phyloP scores from a whole-genome alignment of 192 early-diverging fungal species.

The Umbelopsis vinacea region DNA sequence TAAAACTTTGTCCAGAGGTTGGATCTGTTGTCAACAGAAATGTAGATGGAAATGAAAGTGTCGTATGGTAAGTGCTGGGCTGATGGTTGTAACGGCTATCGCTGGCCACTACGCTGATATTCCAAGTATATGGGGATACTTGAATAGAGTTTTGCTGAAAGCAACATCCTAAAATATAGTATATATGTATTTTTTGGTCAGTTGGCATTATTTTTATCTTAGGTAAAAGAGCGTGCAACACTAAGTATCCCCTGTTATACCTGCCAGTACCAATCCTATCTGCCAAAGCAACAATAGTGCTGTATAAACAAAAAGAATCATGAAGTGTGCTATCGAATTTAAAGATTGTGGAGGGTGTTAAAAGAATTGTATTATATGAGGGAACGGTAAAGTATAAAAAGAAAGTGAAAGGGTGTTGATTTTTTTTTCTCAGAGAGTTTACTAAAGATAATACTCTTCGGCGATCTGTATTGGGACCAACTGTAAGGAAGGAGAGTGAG shows the following conservation, averaged over 20 bases:
- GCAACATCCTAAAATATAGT: neutral
- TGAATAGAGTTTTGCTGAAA: neutral
- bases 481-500: neutral
- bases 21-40: neutral
- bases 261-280: neutral
- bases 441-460: neutral
- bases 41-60: neutral
- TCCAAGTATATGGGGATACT: neutral
- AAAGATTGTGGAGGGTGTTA: neutral
- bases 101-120: neutral
- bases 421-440: neutral
- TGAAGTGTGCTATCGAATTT: neutral
- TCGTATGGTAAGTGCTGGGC: neutral
- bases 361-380: neutral
- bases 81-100: neutral
- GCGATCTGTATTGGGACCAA: neutral
- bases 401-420: neutral
- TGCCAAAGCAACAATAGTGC: neutral
- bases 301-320: neutral
- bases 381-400: neutral
- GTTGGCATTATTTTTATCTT: neutral
- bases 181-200: neutral
- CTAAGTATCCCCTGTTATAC: neutral
- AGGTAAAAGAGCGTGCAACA: too few relatives aligned
- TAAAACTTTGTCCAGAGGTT: neutral